Conservation (phyloP, 1,284 basidiomycete genomes). For the Chalciporus sp. region DNA sequence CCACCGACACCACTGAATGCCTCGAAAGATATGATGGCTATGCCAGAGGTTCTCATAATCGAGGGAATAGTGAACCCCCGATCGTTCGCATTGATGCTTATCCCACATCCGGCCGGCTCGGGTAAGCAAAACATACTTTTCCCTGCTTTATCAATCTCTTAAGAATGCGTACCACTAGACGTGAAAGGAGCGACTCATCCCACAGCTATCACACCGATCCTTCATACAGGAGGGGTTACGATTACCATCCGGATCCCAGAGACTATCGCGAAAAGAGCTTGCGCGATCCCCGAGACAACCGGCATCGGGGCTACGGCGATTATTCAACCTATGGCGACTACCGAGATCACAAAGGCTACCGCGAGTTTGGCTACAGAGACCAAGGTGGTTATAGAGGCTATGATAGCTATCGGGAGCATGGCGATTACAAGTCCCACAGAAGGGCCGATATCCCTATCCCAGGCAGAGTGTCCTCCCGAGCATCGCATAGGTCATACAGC, state of each 20-base stretch:
- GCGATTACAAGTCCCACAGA: slow-evolving; percentile 20
- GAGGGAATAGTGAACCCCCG: slow-evolving; percentile 31
- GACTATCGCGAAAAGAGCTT: slow-evolving; percentile 22
- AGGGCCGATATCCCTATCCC: slow-evolving; percentile 24
- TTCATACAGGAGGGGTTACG: slow-evolving; percentile 26
- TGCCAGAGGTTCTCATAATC: slow-evolving; percentile 23
- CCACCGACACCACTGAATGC: slow-evolving; percentile 7
- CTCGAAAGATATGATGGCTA: slow-evolving; percentile 30
- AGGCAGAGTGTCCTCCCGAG: slow-evolving; percentile 28
- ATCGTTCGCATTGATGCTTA: slow-evolving; percentile 29
- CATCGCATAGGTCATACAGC: slow-evolving; percentile 32
- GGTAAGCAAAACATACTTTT: slow-evolving; percentile 27
- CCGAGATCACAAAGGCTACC: neutral
- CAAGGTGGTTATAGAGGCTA: slow-evolving; percentile 14
- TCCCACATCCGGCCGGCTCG: slow-evolving; percentile 16
- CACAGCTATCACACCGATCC: slow-evolving; percentile 27
- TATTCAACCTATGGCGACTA: slow-evolving; percentile 22
- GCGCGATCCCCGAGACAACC: slow-evolving; percentile 27
- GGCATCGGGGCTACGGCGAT: slow-evolving; percentile 24
- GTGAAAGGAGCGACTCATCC: slow-evolving; percentile 29
- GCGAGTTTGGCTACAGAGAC: slow-evolving; percentile 9
- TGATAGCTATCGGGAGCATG: slow-evolving; percentile 24
- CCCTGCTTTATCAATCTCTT: slow-evolving; percentile 5
- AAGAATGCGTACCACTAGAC: slow-evolving; percentile 18
- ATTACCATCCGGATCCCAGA: slow-evolving; percentile 23